Evolutionary conservation across 1,284 basidiomycete genomes (phyloP), one percentile per base, ranked within the genome.

Genomic region (Ceratorhiza oryzae-sativae): DNA sequence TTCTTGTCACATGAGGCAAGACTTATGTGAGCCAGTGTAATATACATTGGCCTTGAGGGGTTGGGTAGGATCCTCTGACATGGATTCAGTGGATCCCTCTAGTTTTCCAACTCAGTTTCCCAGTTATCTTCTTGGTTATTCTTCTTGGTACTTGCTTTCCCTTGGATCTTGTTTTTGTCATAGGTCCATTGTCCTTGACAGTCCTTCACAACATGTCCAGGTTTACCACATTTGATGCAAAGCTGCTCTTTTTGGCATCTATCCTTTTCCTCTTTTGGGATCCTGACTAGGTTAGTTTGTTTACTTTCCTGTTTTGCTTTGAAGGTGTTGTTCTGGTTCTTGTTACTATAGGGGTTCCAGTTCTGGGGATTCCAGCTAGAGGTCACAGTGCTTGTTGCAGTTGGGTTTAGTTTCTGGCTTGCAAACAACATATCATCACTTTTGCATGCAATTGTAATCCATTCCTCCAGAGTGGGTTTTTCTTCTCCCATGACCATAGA

Each of bases 201-300:
- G n/a, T 53, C 51, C 13, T 32, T 42, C 10, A 53, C 3, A 5
- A 30, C 12, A 27, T 62, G 59, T 62, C 59, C 27, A 10, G 23
- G 6, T 18, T 48, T 48, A 18, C 27, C 45, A 20, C 59, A 62
- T 48, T 62, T 62, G 15, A 62, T 45, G 59, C 59, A 67, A 3
- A 41, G 34, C 10, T 25, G 10, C 30, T 53, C 62, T n/a, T 27
- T 41, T 13, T 34, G 39, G 2, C 49, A 9, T 1, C 34, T 18
- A 2, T 67, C 49, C n/a, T 46, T 62, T 46, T 62, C 58, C 25
- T 62, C 42, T 18, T 61, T 32, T 32, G 27, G 42, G 25, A 46
- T 45, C 13, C 32, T 18, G n/a, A 23, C 23, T 30, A 27, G 23
- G n/a, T 42, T 13, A 15, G 32, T 34, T 32, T 46, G 25, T 32